Base-by-base conservation (phyloP, 305 asterid species). In the Ajuga reptans region DNA sequence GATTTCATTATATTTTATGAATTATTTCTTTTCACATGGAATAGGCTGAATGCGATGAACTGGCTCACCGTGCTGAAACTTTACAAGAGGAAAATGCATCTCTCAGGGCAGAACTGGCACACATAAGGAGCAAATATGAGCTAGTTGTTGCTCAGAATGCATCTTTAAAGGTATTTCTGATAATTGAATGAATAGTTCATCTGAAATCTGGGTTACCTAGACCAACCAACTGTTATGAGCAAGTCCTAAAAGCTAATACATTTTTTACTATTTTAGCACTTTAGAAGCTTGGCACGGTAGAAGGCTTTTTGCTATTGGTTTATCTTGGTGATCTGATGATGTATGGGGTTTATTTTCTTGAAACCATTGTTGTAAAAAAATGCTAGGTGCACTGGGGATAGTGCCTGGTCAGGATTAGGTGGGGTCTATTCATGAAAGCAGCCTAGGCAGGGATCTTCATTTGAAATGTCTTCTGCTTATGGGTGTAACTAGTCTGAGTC, bases 1-100 rank as follows among this genome's bases (percentile, higher is more conserved):
- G 6, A 56, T 49, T 50, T 36, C 6, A 9, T 17, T 10, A 5
- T 55, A 53, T 52, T 36, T 63, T 42, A 76, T 64, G 59, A 55
- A 39, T 7, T 72, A 43, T 11, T 37, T 11, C 37, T 57, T 69
- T 52, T 46, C 59, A 42, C 45, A 55, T 64, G 21, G 67, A 69
- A 51, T 54, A 92, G 98, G 96, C 91, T 34, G 98, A 92, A 82
- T 92, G 95, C 16, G 96, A 89, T 77, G 96, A 91, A 73, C 80
- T 89, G 70, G 95, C 88, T 50, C 89, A 86, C 72, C 94, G 88
- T 60, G 89, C 98, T 66, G 96, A 85, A 29, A 71, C 68, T 52
- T 77, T 91, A 72, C 84, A 82, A 63, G 95, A 84, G 74, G 96
- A 91, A 79, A 91, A 91, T 79, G 73, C 86, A 12, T 79, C 90